Percentiles rank a stretch among this genome's conserved stretches.
Conservation (phyloP, 2,329 filamentous ascomycete genomes). For the Phoma herbarum region DNA sequence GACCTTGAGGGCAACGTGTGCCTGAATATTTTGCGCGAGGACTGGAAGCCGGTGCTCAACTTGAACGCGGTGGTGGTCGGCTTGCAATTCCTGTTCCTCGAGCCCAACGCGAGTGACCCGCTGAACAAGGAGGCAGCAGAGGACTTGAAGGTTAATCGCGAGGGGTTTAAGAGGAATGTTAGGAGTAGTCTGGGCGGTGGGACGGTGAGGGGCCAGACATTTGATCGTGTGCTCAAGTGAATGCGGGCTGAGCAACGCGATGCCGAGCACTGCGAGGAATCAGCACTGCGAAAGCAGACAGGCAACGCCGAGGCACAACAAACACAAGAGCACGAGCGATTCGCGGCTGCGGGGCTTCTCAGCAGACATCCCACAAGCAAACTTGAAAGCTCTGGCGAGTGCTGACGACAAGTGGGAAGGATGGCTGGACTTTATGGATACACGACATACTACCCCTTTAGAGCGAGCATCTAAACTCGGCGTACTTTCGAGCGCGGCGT, state of each 20-base stretch:
- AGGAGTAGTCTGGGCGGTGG: conserved; percentile 84
- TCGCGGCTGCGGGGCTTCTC: neutral
- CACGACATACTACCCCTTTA: conserved; percentile 12
- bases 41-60: conserved; percentile 99
- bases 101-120: conserved; percentile 97
- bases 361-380: neutral
- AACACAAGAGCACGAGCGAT: neutral
- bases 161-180: conserved; percentile 92
- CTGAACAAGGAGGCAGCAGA: conserved; percentile 98
- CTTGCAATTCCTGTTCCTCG: conserved; percentile 95
- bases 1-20: conserved; percentile 98
- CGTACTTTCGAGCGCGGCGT: conserved; percentile 43
- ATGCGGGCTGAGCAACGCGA: neutral
- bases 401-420: conserved; percentile 3
- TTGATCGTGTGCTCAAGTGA: conserved; percentile 80
- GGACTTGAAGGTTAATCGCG: conserved; percentile 84
- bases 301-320: neutral
- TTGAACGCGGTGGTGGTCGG: conserved; percentile 96
- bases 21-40: conserved; percentile 94
- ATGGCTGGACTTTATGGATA: conserved; percentile 1
- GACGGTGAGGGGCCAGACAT: conserved; percentile 73
- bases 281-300: neutral
- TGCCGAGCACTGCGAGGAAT: neutral
- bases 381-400: neutral
- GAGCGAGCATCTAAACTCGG: conserved; percentile 39